Evolutionary conservation across 2,329 filamentous ascomycete genomes (phyloP).

Genomic region (Aspergillus quadricinctus): DNA sequence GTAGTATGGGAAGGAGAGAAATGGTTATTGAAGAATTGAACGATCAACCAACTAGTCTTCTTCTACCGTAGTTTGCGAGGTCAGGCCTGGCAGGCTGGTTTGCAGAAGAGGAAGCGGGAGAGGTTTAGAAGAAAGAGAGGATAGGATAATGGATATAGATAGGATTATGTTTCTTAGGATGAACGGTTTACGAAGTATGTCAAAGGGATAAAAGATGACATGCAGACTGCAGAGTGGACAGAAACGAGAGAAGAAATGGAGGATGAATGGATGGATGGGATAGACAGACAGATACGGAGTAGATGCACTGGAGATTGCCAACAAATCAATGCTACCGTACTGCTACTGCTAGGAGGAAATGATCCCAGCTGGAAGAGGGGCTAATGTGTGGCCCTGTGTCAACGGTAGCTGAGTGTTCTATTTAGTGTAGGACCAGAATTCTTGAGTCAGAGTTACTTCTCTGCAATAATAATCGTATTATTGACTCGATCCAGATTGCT

Average conservation of each 20-base stretch:
- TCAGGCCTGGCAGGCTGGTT: not conserved
- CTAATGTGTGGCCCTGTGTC: not conserved
- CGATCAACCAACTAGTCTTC: not conserved
- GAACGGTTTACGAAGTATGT: not conserved
- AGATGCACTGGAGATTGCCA: not conserved
- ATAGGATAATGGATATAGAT: not conserved
- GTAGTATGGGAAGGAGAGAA: not conserved
- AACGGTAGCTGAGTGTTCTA: not conserved
- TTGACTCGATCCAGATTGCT: not conserved
- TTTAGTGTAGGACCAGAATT: not conserved
- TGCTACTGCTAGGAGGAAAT: not conserved
- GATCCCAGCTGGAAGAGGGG: not conserved
- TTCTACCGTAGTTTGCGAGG: not conserved
- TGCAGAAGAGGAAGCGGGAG: constrained; percentile 8
- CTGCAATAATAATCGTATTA: not conserved
- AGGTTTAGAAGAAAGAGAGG: not conserved
- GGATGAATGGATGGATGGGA: not conserved
- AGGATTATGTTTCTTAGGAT: not conserved
- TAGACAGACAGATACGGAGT: too few relatives aligned
- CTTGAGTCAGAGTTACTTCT: not conserved
- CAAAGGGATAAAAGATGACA: not conserved
- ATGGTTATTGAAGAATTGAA: not conserved
- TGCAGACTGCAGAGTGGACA: not conserved
- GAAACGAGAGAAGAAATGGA: not conserved
- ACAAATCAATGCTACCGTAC: not conserved